Evolutionary conservation across 2,329 filamentous ascomycete species (phyloP).

Genomic region (Alternaria sp.): DNA sequence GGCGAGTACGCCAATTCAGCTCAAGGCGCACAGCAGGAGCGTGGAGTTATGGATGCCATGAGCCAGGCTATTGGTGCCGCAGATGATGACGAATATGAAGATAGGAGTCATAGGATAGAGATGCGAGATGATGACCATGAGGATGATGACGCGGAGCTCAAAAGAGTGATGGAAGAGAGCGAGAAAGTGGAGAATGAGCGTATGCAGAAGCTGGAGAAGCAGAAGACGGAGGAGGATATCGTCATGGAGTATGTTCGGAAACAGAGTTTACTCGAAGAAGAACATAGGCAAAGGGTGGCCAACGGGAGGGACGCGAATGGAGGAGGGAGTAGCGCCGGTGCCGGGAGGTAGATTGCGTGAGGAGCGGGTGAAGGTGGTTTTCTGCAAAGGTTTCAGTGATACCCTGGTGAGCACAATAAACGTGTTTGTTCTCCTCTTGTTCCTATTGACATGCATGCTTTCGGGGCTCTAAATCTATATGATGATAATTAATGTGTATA

Average conservation of each 20-base stretch:
- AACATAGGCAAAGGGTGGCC: constrained; percentile 29
- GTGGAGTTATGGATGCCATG: constrained; percentile 18
- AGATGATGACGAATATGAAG: neutral
- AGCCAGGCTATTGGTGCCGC: constrained; percentile 14
- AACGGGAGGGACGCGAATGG: constrained; percentile 10
- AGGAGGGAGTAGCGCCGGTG: neutral
- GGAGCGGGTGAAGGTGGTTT: neutral
- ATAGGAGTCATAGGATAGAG: neutral
- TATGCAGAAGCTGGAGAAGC: constrained; percentile 53
- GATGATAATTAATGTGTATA: too few relatives aligned
- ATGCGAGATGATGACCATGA: constrained; percentile 7
- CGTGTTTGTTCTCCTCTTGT: neutral
- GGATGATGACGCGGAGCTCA: constrained; percentile 37
- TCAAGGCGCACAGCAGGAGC: constrained; percentile 17
- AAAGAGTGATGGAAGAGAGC: constrained; percentile 40
- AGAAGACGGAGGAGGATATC: constrained; percentile 72
- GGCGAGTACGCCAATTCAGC: constrained; percentile 25
- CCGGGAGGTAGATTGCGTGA: neutral
- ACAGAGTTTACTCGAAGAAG: constrained; percentile 74
- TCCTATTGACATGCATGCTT: neutral
- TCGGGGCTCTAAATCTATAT: neutral
- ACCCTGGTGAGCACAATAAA: neutral
- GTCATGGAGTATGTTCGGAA: constrained; percentile 80
- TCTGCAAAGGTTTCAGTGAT: neutral
- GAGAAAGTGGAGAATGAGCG: constrained; percentile 43